Conservation (phyloP, 2,329 filamentous ascomycete species). For the Grosmannia clavigera region DNA sequence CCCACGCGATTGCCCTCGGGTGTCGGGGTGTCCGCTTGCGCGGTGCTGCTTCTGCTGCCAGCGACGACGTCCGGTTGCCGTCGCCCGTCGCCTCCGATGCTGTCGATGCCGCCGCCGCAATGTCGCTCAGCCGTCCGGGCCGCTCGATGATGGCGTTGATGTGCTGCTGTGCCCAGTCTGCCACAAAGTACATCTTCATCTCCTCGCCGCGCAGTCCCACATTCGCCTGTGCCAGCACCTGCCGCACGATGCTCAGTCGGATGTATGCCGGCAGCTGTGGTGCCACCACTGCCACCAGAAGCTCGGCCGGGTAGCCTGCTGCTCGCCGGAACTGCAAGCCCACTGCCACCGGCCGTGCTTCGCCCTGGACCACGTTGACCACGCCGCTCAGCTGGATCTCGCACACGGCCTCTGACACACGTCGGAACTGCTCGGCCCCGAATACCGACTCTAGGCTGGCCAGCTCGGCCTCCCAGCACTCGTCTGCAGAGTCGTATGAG, state of each 20-base stretch:
- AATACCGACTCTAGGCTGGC: slow-evolving; percentile 77
- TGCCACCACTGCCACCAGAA: slow-evolving; percentile 56
- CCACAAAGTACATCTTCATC: slow-evolving; percentile 76
- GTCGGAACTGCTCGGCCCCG: slow-evolving; percentile 52
- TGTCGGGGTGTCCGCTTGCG: slow-evolving; percentile 22
- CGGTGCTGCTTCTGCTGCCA: not conserved
- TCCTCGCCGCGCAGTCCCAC: slow-evolving; percentile 66
- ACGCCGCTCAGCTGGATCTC: slow-evolving; percentile 52
- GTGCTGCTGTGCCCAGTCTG: slow-evolving; percentile 84
- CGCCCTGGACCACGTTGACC: slow-evolving; percentile 24
- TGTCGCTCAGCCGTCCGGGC: slow-evolving; percentile 72
- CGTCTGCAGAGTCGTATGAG: slow-evolving; percentile 36
- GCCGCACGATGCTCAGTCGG: slow-evolving; percentile 73
- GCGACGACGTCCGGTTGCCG: slow-evolving; percentile 12
- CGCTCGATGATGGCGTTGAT: slow-evolving; percentile 72
- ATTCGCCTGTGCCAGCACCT: slow-evolving; percentile 58
- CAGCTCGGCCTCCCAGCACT: slow-evolving; percentile 77
- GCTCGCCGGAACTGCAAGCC: slow-evolving; percentile 58
- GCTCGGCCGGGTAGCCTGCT: slow-evolving; percentile 58
- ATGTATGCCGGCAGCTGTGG: slow-evolving; percentile 75
- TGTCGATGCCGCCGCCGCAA: slow-evolving; percentile 65
- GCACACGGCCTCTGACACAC: slow-evolving; percentile 50
- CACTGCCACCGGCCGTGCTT: slow-evolving; percentile 32
- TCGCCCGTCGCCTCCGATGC: slow-evolving; percentile 36
- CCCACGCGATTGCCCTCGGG: slow-evolving; percentile 52